A percentile compares a stretch with the other conserved stretches of the same genome.
phyloP scores from a whole-genome alignment of 371 early-diverging fungal species.

The Mortierella sp. region DNA sequence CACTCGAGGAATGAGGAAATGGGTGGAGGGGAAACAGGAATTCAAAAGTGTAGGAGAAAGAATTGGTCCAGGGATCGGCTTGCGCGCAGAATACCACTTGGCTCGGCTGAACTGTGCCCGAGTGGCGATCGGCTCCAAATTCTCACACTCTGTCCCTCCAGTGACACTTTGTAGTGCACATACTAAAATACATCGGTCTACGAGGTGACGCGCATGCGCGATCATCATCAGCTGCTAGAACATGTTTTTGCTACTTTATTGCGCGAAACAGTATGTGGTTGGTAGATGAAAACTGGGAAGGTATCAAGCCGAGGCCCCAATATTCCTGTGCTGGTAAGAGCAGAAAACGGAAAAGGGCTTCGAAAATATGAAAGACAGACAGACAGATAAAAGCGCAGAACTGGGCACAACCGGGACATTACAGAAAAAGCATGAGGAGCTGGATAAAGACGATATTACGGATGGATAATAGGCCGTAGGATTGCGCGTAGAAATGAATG shows the following conservation, averaged over 20 bases:
- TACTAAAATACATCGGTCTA: neutral
- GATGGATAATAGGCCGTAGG: conserved; percentile 20
- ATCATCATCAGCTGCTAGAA: too few relatives aligned
- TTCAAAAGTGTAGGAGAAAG: too few relatives aligned
- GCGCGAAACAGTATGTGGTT: too few relatives aligned
- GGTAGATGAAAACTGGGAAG: neutral
- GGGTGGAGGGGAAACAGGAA: neutral
- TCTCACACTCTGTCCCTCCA: too few relatives aligned
- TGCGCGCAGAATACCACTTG: too few relatives aligned
- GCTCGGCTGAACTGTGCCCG: too few relatives aligned
- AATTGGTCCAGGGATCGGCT: too few relatives aligned
- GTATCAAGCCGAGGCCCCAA: conserved; percentile 4
- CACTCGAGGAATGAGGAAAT: neutral
- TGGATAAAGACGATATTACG: conserved; percentile 9
- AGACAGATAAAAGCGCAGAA: neutral
- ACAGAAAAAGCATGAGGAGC: neutral
- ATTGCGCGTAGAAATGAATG: neutral
- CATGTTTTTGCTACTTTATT: neutral
- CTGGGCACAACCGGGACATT: neutral
- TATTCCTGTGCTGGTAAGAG: neutral
- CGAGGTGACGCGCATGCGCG: neutral
- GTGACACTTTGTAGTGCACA: conserved; percentile 5
- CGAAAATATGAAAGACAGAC: conserved; percentile 1
- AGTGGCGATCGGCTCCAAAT: too few relatives aligned
- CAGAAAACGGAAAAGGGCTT: conserved; percentile 8